Evolutionary conservation across 306 rosid genomes (phyloP), one percentile per base, ranked within the genome.

Genomic region (Canavalia gladiata): DNA sequence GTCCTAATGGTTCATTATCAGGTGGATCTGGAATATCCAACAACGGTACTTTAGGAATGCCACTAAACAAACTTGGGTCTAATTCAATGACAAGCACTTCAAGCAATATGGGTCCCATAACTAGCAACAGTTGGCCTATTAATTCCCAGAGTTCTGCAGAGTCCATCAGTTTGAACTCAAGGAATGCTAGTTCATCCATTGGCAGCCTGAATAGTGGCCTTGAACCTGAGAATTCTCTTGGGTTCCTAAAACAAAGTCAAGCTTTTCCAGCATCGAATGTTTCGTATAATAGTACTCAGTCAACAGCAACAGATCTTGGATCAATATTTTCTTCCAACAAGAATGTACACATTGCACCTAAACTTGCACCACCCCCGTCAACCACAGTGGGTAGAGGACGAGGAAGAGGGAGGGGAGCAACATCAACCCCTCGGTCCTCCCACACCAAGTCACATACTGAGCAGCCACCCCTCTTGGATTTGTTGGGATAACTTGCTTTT

Each of bases 351-450:
- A 68, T 80, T 77, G 92, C 97, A 7, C 97, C 84, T 41, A 90
- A 85, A 84, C 97, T 96, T 28, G 99, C 97, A 8, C 99, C 99
- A 2, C 98, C 99, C 8, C 99, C 99, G 2, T 84, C 94, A 75
- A 89, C 89, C 43, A 62, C 97, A 7, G 89, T 91, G 51, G 98
- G 98, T 70, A 89, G 98, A 88, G 98, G 98, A 73, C 83, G 98
- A 84, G 99, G 96, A 13, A 90, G 98, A 82, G 98, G 97, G 68
- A 88, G 93, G 75, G 96, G 90, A 78, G 62, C 75, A 62, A 57
- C 74, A 39, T 83, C 96, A 60, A 73, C 86, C 66, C 46, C 83
- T 65, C 86, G 90, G 49, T 58, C 93, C 59, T 83, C 91, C 79
- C 89, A 86, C 66, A 71, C 83, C 59, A 93, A 85, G 84, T 79